A percentile compares a stretch with the other conserved stretches of the same genome.
These are phyloP conservation scores for Adansonia grandidieri DNA, from an alignment of 441 rosid genomes.

Conservation along the genomic window DNA sequence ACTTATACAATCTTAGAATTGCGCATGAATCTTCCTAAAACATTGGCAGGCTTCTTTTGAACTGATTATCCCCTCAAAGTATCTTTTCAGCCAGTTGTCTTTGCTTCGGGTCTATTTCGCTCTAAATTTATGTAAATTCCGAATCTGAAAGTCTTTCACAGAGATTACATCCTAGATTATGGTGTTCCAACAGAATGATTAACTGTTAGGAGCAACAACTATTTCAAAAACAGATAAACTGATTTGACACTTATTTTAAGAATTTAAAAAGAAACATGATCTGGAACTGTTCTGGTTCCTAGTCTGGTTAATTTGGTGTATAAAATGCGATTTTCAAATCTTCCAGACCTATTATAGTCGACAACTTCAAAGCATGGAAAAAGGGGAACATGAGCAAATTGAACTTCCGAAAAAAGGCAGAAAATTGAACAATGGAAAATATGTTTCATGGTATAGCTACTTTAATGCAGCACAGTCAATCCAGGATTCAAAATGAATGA, in stretches of 20 bases:
- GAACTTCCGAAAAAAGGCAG: not conserved
- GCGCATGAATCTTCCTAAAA: too few relatives aligned
- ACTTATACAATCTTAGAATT: too few relatives aligned
- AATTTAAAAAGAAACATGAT: not conserved
- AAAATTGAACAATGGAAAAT: not conserved
- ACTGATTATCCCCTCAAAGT: constrained; percentile 2
- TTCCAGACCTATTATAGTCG: not conserved
- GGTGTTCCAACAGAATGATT: too few relatives aligned
- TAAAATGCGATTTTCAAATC: not conserved
- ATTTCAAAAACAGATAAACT: not conserved
- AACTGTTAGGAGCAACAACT: not conserved
- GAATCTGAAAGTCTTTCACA: not conserved
- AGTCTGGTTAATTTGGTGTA: constrained; percentile 7
- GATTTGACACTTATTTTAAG: not conserved
- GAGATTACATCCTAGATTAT: not conserved
- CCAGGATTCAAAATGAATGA: not conserved
- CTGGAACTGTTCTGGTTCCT: not conserved
- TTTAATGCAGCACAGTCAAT: not conserved
- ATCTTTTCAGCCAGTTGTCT: constrained; percentile 15
- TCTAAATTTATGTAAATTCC: not conserved
- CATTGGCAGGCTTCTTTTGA: too few relatives aligned
- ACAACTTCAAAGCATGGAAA: not conserved
- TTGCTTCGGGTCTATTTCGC: constrained; percentile 16
- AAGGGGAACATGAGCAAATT: not conserved
- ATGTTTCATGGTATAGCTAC: not conserved